These are phyloP conservation scores for Aquilaria malaccensis DNA, from an alignment of 345 rosid species.

Conservation along the genomic window DNA sequence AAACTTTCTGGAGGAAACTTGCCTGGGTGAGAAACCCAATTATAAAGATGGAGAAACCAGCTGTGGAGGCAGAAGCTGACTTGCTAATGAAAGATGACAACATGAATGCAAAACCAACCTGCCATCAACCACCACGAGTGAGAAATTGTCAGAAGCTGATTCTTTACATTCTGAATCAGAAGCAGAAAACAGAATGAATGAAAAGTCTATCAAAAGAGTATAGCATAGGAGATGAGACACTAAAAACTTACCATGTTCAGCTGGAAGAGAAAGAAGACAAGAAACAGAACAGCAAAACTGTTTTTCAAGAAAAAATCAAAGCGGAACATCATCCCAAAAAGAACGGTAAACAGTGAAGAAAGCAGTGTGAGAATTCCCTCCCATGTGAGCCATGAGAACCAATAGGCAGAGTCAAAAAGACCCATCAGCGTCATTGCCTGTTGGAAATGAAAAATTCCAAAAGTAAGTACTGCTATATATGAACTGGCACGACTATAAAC, in stretches of 20 bases:
- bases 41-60: constrained; percentile 72
- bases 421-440: constrained; percentile 93
- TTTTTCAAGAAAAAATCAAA: constrained; percentile 86
- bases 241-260: constrained; percentile 60
- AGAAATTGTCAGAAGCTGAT: constrained; percentile 9
- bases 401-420: constrained; percentile 80
- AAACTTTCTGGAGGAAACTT: constrained; percentile 16
- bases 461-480: neutral
- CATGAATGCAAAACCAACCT: constrained; percentile 85
- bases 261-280: constrained; percentile 82
- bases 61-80: constrained; percentile 70
- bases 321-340: constrained; percentile 95
- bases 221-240: constrained; percentile 1
- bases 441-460: constrained; percentile 5
- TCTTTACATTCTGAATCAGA: constrained; percentile 2
- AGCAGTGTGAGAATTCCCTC: constrained; percentile 57
- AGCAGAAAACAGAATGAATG: constrained; percentile 5
- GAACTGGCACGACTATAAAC: neutral
- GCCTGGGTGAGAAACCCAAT: constrained; percentile 82
- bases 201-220: neutral
- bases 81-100: constrained; percentile 78
- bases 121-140: constrained; percentile 17
- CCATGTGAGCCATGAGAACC: constrained; percentile 91
- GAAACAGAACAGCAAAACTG: constrained; percentile 60
- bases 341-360: constrained; percentile 67